Evolutionary conservation across 768 basidiomycete species (phyloP).

Genomic region (Suillus spraguei): DNA sequence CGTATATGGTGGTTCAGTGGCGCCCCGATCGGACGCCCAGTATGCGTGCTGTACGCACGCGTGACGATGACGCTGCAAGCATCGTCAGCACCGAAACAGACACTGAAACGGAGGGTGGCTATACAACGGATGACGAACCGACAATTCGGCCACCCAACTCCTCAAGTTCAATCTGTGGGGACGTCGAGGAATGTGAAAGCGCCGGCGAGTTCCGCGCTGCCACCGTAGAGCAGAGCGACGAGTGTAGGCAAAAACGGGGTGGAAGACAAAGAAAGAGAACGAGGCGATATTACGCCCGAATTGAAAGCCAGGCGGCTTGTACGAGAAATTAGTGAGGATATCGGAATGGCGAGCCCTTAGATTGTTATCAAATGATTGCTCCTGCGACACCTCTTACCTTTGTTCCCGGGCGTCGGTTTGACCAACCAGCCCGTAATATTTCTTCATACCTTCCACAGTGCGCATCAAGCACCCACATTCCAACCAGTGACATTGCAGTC

Average conservation of each 20-base stretch:
- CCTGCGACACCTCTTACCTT: background rate
- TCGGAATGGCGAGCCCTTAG: constrained; percentile 35
- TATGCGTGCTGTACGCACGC: constrained; percentile 26
- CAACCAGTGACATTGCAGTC: constrained; percentile 20
- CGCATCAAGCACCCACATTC: constrained; percentile 16
- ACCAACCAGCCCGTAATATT: constrained; percentile 25
- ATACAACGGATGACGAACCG: constrained; percentile 79
- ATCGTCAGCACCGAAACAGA: constrained; percentile 40
- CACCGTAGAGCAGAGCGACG: constrained; percentile 11
- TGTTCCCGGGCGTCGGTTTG: constrained; percentile 17
- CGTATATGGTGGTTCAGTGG: constrained; percentile 47
- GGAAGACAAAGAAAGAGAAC: constrained; percentile 19
- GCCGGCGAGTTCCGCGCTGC: constrained; percentile 32
- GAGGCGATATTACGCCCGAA: constrained; percentile 36
- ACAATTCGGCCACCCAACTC: constrained; percentile 64
- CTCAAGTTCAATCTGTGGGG: constrained; percentile 39
- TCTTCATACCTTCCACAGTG: constrained; percentile 27
- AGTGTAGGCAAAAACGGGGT: background rate
- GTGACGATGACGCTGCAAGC: constrained; percentile 36
- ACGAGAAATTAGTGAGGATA: constrained; percentile 33
- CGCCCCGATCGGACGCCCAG: constrained; percentile 33
- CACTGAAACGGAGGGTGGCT: constrained; percentile 54
- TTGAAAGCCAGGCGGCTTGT: constrained; percentile 31
- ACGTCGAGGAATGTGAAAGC: constrained; percentile 36
- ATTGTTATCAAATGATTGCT: background rate